Evolutionary conservation across 371 early-diverging fungal species (phyloP), one percentile per base, ranked within the genome.

Genomic region (Batkoa obscura): DNA sequence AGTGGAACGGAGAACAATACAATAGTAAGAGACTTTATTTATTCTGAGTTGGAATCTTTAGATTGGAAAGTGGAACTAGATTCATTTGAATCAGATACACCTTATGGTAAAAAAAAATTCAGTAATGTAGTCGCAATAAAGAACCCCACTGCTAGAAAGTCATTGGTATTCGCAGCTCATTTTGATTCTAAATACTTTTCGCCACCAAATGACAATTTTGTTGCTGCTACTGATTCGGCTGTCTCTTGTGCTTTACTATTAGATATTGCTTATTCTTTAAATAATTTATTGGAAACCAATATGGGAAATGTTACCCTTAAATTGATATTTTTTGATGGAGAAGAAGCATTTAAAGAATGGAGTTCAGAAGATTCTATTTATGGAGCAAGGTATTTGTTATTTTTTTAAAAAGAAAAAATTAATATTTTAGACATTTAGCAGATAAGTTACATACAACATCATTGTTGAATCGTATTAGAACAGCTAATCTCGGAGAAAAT

Each of bases 291-390:
- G 33, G 66, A 68, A 15, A 23, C 23, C 23, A 23, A 23, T 23
- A 23, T 23, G 23, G 23, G 23, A 23, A 73, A 79, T 12, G 69
- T 77, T 13, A 84, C 86, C 0, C 32, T 94, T 35, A 91, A 96
- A 62, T 53, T 96, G 38, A 74, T 95, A 15, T 96, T 96, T 60
- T 95, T 96, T 62, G 97, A 96, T 66, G 97, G 97, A 30, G 97
- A 96, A 60, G 97, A 96, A 64, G 93, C 95, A 0, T 90, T 89
- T 63, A 62, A 61, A 12, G 59, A 73, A 0, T 94, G 94, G 94
- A 68, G 74, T 0, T 60, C 33, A 1, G 72, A 68, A 0, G 95
- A 96, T 69, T 93, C 94, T 0, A 70, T 90, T 33, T 96, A 94
- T 70, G 97, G 97, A 2, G 76, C 93, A 30, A 78, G 82, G 68